Conservation (phyloP, 352 stramenopile genomes). For the Phytopythium sindhum region DNA sequence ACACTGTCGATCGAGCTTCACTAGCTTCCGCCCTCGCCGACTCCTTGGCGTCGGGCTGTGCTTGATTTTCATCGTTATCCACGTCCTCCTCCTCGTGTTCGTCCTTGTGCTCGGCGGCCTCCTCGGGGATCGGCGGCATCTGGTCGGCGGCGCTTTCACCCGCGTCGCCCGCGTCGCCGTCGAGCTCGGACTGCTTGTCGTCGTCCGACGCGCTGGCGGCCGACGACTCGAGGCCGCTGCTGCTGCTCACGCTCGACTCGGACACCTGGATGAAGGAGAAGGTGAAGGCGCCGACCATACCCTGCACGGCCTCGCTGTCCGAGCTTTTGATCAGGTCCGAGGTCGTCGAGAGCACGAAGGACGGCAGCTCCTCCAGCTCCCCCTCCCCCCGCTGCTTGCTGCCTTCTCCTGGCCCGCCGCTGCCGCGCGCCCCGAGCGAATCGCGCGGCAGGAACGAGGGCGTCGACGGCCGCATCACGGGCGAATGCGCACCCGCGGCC, state of each 20-base stretch:
- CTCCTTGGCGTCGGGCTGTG: not conserved
- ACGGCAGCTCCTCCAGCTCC: constrained; percentile 30
- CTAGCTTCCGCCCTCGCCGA: not conserved
- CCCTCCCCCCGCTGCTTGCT: constrained; percentile 8
- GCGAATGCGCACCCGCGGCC: constrained; percentile 9
- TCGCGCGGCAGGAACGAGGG: constrained; percentile 19
- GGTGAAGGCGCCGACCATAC: constrained; percentile 55
- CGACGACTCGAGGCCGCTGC: constrained; percentile 9
- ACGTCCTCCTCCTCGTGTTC: not conserved
- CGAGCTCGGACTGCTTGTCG: not conserved
- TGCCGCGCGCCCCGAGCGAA: constrained; percentile 9
- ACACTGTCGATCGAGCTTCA: not conserved
- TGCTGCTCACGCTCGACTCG: constrained; percentile 26
- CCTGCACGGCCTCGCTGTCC: constrained; percentile 53
- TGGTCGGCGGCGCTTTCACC: constrained; percentile 5
- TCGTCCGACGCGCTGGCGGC: constrained; percentile 6
- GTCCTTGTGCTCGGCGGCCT: not conserved
- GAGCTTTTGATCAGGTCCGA: constrained; percentile 42
- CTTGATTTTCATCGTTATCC: not conserved
- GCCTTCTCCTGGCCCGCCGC: constrained; percentile 11
- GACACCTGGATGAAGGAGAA: constrained; percentile 75
- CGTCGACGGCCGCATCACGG: constrained; percentile 23
- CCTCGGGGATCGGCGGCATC: constrained; percentile 8
- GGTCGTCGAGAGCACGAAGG: constrained; percentile 44
- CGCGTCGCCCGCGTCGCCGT: constrained; percentile 4